phyloP scores from a whole-genome alignment of 768 basidiomycete species.

The Phlegmacium glaucopus region DNA sequence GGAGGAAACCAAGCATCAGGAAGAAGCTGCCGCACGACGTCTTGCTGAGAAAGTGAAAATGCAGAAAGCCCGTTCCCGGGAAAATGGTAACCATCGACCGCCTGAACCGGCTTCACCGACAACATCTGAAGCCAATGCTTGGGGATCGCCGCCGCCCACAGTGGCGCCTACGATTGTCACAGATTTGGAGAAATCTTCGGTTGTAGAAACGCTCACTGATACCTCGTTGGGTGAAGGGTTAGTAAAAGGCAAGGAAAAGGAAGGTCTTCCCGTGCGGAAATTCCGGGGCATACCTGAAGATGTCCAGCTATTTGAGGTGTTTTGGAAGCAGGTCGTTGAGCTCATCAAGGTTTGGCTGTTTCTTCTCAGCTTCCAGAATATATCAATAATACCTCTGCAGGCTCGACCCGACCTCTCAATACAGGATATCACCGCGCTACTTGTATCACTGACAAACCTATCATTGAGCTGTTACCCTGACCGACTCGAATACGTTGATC shows the following conservation, averaged over 20 bases:
- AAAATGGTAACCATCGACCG: constrained; percentile 37
- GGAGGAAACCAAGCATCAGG: constrained; percentile 89
- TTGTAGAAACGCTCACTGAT: constrained; percentile 19
- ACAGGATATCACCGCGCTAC: constrained; percentile 94
- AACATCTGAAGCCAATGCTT: constrained; percentile 37
- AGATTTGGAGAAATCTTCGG: constrained; percentile 28
- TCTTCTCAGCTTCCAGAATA: not conserved
- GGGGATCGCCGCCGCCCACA: constrained; percentile 38
- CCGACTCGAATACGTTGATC: constrained; percentile 94
- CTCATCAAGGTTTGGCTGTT: constrained; percentile 78
- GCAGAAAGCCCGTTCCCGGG: constrained; percentile 63
- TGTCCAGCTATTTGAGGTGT: constrained; percentile 95
- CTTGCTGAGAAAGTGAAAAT: constrained; percentile 82
- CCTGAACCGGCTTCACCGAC: constrained; percentile 35
- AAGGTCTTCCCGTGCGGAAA: constrained; percentile 58
- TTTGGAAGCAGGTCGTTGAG: constrained; percentile 98
- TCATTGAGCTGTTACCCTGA: constrained; percentile 98
- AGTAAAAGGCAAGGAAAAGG: constrained; percentile 61
- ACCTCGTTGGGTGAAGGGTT: constrained; percentile 20
- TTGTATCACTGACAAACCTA: constrained; percentile 93
- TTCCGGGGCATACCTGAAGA: constrained; percentile 95
- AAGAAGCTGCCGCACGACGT: constrained; percentile 87
- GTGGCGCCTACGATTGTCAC: constrained; percentile 28
- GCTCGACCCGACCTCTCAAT: constrained; percentile 96
- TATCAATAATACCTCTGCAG: constrained; percentile 34